A percentile compares a stretch with the other conserved stretches of the same genome.
These are phyloP conservation scores for Chaetomium fimeti DNA, from an alignment of 495 filamentous ascomycete species.

Conservation along the genomic window DNA sequence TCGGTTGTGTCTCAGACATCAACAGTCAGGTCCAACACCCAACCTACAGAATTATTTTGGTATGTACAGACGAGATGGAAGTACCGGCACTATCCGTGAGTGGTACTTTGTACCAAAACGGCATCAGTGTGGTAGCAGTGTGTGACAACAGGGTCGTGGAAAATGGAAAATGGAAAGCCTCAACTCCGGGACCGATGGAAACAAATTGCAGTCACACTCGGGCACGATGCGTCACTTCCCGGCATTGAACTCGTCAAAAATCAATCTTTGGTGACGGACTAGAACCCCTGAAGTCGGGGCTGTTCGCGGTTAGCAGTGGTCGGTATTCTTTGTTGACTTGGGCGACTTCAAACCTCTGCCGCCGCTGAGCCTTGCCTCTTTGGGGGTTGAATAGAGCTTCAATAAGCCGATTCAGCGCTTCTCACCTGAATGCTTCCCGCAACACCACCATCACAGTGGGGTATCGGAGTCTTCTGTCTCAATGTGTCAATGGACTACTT, in stretches of 20 bases:
- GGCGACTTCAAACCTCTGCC: conserved; percentile 11
- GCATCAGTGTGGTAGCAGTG: neutral
- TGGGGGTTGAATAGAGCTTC: conserved; percentile 40
- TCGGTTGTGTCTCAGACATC: neutral
- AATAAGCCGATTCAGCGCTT: conserved; percentile 31
- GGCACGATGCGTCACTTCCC: conserved; percentile 8
- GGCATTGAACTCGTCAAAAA: neutral
- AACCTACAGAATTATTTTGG: too few species aligned
- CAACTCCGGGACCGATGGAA: neutral
- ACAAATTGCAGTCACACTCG: neutral
- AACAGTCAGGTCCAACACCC: neutral
- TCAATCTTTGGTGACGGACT: neutral
- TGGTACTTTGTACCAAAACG: neutral
- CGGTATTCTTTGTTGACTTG: conserved; percentile 24
- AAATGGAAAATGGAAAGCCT: neutral
- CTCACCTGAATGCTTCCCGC: conserved; percentile 2
- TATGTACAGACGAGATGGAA: neutral
- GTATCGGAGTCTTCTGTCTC: conserved; percentile 14
- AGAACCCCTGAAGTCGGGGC: neutral
- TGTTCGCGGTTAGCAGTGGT: conserved; percentile 2
- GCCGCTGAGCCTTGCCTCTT: conserved; percentile 27
- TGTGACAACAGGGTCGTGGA: neutral
- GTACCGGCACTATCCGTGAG: neutral
- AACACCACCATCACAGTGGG: conserved; percentile 20
- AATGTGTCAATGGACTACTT: conserved; percentile 17